phyloP scores from a whole-genome alignment of 345 rosid genomes.

The Boechera stricta region DNA sequence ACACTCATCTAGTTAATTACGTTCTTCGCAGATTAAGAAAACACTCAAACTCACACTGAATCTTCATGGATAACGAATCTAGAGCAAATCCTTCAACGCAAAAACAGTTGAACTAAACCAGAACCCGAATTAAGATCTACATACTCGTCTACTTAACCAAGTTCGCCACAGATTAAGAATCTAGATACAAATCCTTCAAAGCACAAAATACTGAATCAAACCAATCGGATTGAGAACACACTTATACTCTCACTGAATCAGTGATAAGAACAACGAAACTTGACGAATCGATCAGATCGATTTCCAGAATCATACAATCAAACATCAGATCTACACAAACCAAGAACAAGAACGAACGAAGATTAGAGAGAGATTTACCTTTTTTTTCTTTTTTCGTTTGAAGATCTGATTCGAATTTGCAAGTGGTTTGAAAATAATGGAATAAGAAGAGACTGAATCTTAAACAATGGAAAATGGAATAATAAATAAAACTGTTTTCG shows the following conservation, averaged over 20 bases:
- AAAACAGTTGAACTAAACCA: not conserved
- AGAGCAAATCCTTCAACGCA: constrained; percentile 21
- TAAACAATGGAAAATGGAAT: constrained; percentile 19
- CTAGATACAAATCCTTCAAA: constrained; percentile 34
- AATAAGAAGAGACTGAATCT: constrained; percentile 23
- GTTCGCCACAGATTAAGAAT: not conserved
- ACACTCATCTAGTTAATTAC: not conserved
- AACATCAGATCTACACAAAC: constrained; percentile 19
- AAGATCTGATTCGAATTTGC: constrained; percentile 35
- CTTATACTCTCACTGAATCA: not conserved
- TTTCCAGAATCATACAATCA: not conserved
- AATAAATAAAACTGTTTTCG: constrained; percentile 25
- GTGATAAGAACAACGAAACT: constrained; percentile 15
- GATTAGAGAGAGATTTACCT: constrained; percentile 27
- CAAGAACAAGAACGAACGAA: not conserved
- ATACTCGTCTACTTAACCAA: too few relatives aligned
- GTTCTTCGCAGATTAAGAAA: not conserved
- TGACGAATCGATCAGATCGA: constrained; percentile 17
- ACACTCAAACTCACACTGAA: not conserved
- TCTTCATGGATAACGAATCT: not conserved
- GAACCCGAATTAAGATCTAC: not conserved
- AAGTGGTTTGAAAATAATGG: constrained; percentile 18
- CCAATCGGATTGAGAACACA: not conserved
- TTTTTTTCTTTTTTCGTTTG: not conserved
- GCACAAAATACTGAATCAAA: not conserved